Base-by-base conservation (phyloP, 2,329 filamentous ascomycete genomes). In the Dactylellina drechsleri region DNA sequence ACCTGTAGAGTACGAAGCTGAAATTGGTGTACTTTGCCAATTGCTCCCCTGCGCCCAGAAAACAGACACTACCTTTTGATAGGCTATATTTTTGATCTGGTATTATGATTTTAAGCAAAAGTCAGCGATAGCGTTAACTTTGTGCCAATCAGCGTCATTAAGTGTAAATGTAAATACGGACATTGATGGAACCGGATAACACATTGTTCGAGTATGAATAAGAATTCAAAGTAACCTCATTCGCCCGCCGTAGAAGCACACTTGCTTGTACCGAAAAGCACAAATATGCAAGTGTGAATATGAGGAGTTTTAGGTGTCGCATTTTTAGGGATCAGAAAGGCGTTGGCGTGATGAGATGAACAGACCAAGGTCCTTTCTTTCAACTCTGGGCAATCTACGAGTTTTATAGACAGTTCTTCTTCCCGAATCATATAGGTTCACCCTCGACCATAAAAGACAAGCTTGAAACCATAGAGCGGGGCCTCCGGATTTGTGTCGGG, bases 21-120 rank as follows among this genome's bases (percentile, higher is more conserved):
- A 10, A 31, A 80, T 79, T 16, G 40, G 62, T 36, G 67, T 75
- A 45, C 68, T 49, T 18, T 56, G 70, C 79, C 79, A 79, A 13
- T 67, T 77, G 20, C 57, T 77, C 6, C 79, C 79, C 23, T 78
- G 77, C 2, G 79, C 77, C 62, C 77, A 80, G 49, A 75, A 41
- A 23, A 80, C 76, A 2, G 77, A 74, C 15, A 80, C 78, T 26
- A 77, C 73, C 40, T 80, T 79, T 12, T 58, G 23, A 54, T 73
- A 79, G 8, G 79, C 79, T 41, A 80, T 77, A 56, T 80, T 79
- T 68, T 80, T 78, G 31, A 80, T 49, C 79, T 80, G 49, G 18
- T 16, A 2, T 23, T 23, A 26, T 41, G 26, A 28, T 7, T 36
- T 36, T 3, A 58, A 52, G 4, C 28, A 71, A 3, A 0, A 2